These are phyloP conservation scores for Candida sakaeoensis DNA, from an alignment of 805 yeast genomes.

Conservation along the genomic window DNA sequence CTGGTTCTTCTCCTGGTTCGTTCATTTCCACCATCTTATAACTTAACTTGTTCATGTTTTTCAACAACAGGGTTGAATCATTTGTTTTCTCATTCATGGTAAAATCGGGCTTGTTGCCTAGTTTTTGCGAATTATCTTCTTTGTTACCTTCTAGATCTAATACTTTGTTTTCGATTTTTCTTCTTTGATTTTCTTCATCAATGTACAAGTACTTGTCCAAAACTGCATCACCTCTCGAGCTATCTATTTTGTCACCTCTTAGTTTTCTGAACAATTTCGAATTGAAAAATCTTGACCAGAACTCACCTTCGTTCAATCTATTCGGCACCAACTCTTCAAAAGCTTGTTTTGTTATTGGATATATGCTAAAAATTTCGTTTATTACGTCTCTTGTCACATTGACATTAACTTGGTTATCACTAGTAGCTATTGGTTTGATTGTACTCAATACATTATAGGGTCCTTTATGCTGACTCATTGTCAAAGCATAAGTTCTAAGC, in stretches of 20 bases:
- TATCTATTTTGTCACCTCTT: slow-evolving; percentile 79
- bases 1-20: slow-evolving; percentile 3
- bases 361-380: slow-evolving; percentile 83
- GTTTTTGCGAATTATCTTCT: slow-evolving; percentile 70
- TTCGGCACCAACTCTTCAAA: slow-evolving; percentile 85
- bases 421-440: slow-evolving; percentile 87
- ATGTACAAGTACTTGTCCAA: slow-evolving; percentile 78
- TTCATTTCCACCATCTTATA: slow-evolving; percentile 60
- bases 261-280: slow-evolving; percentile 83
- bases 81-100: slow-evolving; percentile 63
- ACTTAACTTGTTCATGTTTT: slow-evolving; percentile 86
- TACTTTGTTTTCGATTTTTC: slow-evolving; percentile 52
- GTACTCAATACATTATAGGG: slow-evolving; percentile 93
- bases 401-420: slow-evolving; percentile 91
- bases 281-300: slow-evolving; percentile 94
- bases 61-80: slow-evolving; percentile 71
- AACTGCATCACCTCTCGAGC: slow-evolving; percentile 78
- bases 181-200: slow-evolving; percentile 47
- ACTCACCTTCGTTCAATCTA: slow-evolving; percentile 80
- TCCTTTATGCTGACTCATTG: slow-evolving; percentile 81
- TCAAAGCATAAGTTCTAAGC: slow-evolving; percentile 80
- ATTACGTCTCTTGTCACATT: slow-evolving; percentile 89
- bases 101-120: slow-evolving; percentile 82
- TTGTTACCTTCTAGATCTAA: slow-evolving; percentile 79
- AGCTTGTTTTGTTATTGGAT: slow-evolving; percentile 87